Evolutionary conservation across 306 rosid species (phyloP), one percentile per base, ranked within the genome.

Genomic region (Dryas octopetala): DNA sequence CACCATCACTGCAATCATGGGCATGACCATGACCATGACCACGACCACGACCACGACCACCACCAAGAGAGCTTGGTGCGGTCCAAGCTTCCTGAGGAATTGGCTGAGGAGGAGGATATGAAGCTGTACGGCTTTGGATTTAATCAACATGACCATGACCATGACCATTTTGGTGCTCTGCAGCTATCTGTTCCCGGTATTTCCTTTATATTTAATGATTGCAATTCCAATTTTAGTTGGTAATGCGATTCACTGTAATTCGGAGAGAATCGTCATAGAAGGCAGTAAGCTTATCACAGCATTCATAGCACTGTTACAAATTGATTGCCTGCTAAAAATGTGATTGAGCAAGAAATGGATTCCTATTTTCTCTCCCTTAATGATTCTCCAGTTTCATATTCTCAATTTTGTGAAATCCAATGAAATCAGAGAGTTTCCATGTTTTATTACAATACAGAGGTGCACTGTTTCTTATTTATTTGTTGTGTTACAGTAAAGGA

Each of bases 41-140:
- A 78, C 12, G 58, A 13, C 28, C 86, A 84, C 51, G 32, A 45
- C 0, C 83, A 79, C 5, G 52, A 23, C 0, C 82, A 74, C 13
- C 78, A 80, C 0, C 74, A 78, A 19, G 82, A 82, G 59, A 75
- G 62, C 26, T 54, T 71, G 23, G 62, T 26, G 52, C 58, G 50
- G 38, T 76, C 79, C 6, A 89, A 77, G 79, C 93, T 94, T 75
- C 97, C 96, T 0, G 97, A 94, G 83, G 98, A 94, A 83, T 80
- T 94, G 86, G 98, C 91, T 6, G 98, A 94, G 82, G 98, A 94
- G 78, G 96, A 94, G 82, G 98, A 94, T 86, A 86, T 90, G 96
- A 91, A 78, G 76, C 79, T 94, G 5, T 87, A 83, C 65, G 97
- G 95, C 7, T 91, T 91, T 67, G 96, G 88, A 26, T 76, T 83